Evolutionary conservation across 2,329 filamentous ascomycete genomes (phyloP).

Genomic region (Aspergillus sergii): DNA sequence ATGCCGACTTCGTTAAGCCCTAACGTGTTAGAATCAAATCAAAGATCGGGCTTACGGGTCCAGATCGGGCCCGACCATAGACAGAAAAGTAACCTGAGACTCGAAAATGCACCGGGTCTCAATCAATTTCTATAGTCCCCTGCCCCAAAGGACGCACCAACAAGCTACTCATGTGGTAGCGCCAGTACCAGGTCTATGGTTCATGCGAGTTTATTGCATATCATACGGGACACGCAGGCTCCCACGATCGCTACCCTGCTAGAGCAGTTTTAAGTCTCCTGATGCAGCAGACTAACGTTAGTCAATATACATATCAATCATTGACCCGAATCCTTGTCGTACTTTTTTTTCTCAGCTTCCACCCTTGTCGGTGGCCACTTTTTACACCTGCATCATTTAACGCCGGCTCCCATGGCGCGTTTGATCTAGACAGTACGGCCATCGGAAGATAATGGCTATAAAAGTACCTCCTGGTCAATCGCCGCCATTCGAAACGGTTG

Average conservation of each 20-base stretch:
- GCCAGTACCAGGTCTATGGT: neutral
- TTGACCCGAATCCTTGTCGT: neutral
- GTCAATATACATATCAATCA: neutral
- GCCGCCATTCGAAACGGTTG: conserved; percentile 28
- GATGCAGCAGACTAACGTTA: neutral
- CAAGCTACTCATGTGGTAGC: neutral
- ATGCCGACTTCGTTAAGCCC: neutral
- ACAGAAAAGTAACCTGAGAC: neutral
- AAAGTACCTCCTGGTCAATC: conserved; percentile 19
- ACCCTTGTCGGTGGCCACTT: neutral
- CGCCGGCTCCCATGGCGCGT: neutral
- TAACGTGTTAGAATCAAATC: neutral
- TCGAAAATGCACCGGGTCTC: neutral
- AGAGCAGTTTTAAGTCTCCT: neutral
- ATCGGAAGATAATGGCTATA: conserved; percentile 10
- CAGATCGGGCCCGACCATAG: conserved; percentile 1
- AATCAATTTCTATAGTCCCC: neutral
- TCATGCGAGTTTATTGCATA: conserved; percentile 1
- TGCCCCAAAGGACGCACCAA: neutral
- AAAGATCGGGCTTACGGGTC: neutral
- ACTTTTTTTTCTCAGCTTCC: neutral
- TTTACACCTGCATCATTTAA: neutral
- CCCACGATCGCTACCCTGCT: neutral
- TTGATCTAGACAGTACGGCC: neutral
- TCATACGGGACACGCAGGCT: neutral